Percentiles rank a stretch among this genome's conserved stretches.
phyloP scores from a whole-genome alignment of 768 basidiomycete species.

The Tricholoma sp. region DNA sequence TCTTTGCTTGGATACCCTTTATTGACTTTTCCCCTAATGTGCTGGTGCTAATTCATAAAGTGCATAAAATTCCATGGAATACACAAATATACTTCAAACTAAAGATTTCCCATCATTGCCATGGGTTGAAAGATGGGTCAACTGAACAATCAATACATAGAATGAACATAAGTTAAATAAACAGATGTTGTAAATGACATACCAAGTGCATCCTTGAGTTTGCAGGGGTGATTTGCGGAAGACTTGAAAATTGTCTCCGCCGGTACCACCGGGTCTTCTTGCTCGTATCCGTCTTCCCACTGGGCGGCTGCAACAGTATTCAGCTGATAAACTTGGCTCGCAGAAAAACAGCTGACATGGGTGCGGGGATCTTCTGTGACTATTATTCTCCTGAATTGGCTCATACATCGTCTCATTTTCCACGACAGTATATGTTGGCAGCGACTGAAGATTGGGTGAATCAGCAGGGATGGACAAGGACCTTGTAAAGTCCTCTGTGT shows the following conservation, averaged over 20 bases:
- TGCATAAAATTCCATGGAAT: conserved; percentile 2
- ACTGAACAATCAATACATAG: neutral
- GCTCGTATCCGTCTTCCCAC: conserved; percentile 25
- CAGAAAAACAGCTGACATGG: neutral
- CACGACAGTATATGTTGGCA: too few relatives aligned
- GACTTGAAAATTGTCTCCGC: neutral
- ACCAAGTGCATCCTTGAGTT: neutral
- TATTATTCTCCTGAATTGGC: neutral
- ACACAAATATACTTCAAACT: neutral
- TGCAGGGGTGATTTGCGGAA: neutral
- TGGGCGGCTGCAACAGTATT: neutral
- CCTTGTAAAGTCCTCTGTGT: neutral
- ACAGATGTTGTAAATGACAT: neutral
- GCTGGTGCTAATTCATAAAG: conserved; percentile 3
- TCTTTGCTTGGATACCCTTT: conserved; percentile 29
- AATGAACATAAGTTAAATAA: neutral
- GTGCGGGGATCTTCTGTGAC: neutral
- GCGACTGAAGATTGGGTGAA: neutral
- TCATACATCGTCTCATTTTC: neutral
- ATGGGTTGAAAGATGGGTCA: neutral
- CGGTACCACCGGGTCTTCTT: conserved; percentile 6
- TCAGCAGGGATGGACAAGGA: neutral
- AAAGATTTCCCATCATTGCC: neutral
- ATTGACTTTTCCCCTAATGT: conserved; percentile 17
- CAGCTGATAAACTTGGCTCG: neutral